Evolutionary conservation across 495 filamentous ascomycete genomes (phyloP).

Genomic region (Thozetella sp.): DNA sequence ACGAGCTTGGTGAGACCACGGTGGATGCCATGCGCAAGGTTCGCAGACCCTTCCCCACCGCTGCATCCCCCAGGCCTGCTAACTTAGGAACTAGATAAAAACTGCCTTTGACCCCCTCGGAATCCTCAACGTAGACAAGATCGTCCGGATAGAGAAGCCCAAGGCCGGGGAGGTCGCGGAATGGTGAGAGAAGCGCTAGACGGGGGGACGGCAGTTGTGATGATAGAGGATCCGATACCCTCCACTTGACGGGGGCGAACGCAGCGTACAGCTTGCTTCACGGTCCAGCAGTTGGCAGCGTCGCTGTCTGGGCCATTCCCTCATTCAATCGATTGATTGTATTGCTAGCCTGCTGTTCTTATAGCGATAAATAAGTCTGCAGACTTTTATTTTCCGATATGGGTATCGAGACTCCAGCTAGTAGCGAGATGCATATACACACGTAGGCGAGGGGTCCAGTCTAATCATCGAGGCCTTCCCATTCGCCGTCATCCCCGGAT

Average conservation of each 20-base stretch:
- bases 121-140: slow-evolving; percentile 81
- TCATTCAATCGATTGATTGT: too few relatives aligned
- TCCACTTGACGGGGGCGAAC: not conserved
- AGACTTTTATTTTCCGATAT: too few relatives aligned
- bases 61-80: slow-evolving; percentile 5
- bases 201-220: not conserved
- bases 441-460: not conserved
- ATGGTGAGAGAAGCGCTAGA: slow-evolving; percentile 34
- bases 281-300: too few relatives aligned
- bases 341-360: too few relatives aligned
- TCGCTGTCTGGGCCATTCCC: too few relatives aligned
- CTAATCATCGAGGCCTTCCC: slow-evolving; percentile 69
- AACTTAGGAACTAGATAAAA: slow-evolving; percentile 50
- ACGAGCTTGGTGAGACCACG: slow-evolving; percentile 70
- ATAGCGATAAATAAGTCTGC: too few relatives aligned
- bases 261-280: too few relatives aligned
- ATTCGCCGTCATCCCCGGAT: slow-evolving; percentile 48
- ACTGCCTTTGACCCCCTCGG: slow-evolving; percentile 75
- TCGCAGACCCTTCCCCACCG: slow-evolving; percentile 14
- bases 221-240: not conserved
- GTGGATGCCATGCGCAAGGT: slow-evolving; percentile 83
- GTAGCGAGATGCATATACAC: slow-evolving; percentile 2
- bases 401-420: too few relatives aligned
- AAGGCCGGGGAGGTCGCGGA: slow-evolving; percentile 49
- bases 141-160: slow-evolving; percentile 64